Evolutionary conservation across 208 protist species (phyloP), one percentile per base, ranked within the genome.

Genomic region (Trypanosoma congolense): DNA sequence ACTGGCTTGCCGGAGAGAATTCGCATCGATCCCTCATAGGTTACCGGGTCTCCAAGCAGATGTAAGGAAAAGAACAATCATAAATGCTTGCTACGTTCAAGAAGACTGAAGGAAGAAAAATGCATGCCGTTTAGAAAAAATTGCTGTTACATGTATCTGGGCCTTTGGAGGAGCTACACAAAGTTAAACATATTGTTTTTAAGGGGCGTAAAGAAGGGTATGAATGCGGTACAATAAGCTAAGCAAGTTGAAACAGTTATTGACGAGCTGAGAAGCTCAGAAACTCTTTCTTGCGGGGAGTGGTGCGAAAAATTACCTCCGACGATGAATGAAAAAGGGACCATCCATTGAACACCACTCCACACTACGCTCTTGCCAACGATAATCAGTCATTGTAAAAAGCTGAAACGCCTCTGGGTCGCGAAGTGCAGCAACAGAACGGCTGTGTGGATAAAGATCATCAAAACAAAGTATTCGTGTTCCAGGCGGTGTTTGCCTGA

Each of bases 371-470:
- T 79, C 61, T 40, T 81, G 74, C 79, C 79, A 87, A 24, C 60
- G 55, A 45, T 80, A 87, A 59, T 87, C 79, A 26, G 45, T 75
- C 79, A 87, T 87, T 0, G 69, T 62, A 58, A 87, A 87, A 33
- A 73, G 31, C 35, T 73, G 57, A 56, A 87, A 87, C 0, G 79
- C 79, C 26, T 87, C 74, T 35, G 74, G 79, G 53, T 87, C 75
- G 36, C 79, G 65, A 36, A 73, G 68, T 2, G 59, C 65, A 36
- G 70, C 75, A 14, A 81, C 35, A 14, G 70, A 70, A 2, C 79
- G 56, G 18, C 61, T 57, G 55, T 87, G 79, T 19, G 75, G 79
- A 53, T 82, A 87, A 12, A 87, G 61, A 57, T 87, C 79, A 62
- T 87, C 74, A 68, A 87, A 87, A 42, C 80, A 87, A 40, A 78